Evolutionary conservation across 2,329 filamentous ascomycete species (phyloP), one percentile per base, ranked within the genome.

Genomic region (Fusarium sp.): DNA sequence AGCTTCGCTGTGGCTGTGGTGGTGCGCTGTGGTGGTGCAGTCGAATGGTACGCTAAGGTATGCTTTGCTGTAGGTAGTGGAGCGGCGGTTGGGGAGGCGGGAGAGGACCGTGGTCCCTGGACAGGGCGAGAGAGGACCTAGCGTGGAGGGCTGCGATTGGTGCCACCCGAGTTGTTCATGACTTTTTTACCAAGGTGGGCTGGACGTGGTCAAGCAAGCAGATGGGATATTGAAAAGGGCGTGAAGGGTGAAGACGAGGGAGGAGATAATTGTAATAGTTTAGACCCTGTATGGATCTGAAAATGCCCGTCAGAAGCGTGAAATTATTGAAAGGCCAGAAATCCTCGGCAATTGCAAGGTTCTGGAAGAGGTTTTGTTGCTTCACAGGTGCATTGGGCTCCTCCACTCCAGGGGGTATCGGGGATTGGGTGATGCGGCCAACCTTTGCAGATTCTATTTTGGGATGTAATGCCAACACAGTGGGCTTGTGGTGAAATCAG

Each of bases 71-170:
- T 35, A 69, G 47, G 47, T n/a, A 52, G 74, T 78, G 74, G 76
- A 76, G 71, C 72, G 67, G 60, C 57, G 71, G 60, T 74, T 77
- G 71, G 65, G 72, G 69, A 71, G 66, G 38, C 47, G 70, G 71
- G 61, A 74, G 63, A 71, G 72, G 60, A 40, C 65, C 63, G 71
- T 69, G 70, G 73, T 77, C 68, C 74, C 71, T 75, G 73, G 47
- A 71, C 68, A 74, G 71, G 59, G 63, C 67, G 74, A 70, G 69
- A 72, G 67, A 72, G 67, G 69, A 66, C 66, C 69, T 76, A 75
- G 81, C 80, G 81, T 82, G 81, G 79, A 78, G 65, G 74, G 50
- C 70, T 67, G 65, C 75, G 77, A 82, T 82, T 82, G 81, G 80
- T 75, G 71, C 68, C 70, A 75, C 65, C 63, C 27, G 45, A 65